Evolutionary conservation across 345 rosid genomes (phyloP), one percentile per base, ranked within the genome.

Genomic region (Ceriops tagal): DNA sequence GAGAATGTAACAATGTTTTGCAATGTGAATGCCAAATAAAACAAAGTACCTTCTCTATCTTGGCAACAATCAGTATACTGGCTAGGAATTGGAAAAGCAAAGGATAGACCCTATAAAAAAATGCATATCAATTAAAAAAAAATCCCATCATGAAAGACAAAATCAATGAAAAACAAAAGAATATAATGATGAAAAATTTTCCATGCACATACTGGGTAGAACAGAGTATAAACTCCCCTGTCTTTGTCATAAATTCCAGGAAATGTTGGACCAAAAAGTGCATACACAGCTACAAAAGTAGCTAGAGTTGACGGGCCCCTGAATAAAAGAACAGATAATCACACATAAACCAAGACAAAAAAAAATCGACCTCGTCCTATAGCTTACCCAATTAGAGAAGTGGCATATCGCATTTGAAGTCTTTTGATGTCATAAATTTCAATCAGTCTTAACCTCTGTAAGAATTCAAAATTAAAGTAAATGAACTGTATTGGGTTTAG

Each of bases 181-280:
- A 55, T 60, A 53, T 34, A 46, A 13, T n/a, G 64, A 20, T 58
- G 55, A 53, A 22, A 8, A 31, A 61, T 22, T 46, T 65, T 15
- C 31, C 62, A 31, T 34, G 30, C 32, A 69, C 92, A 68, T 80
- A 95, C 99, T 10, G 96, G 99, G 78, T 95, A 95, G 67, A 95
- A 92, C 64, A 95, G 85, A 69, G 86, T 84, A 75, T 95, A 95
- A 62, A 90, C 85, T 72, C 96, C 87, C 82, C 93, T 86, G 27
- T 92, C 91, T 77, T 82, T 92, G 82, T 95, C 99, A 68, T 90
- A 92, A 65, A 81, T 81, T 58, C 97, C 99, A 58, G 99, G 96
- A 81, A 88, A 95, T 11, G 99, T 95, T 20, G 96, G 99, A 49
- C 99, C 99, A 75, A 95, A 95, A 60, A 90, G 87, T 53, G 92